phyloP scores from a whole-genome alignment of 2,329 filamentous ascomycete species.

The Fusarium palustre region DNA sequence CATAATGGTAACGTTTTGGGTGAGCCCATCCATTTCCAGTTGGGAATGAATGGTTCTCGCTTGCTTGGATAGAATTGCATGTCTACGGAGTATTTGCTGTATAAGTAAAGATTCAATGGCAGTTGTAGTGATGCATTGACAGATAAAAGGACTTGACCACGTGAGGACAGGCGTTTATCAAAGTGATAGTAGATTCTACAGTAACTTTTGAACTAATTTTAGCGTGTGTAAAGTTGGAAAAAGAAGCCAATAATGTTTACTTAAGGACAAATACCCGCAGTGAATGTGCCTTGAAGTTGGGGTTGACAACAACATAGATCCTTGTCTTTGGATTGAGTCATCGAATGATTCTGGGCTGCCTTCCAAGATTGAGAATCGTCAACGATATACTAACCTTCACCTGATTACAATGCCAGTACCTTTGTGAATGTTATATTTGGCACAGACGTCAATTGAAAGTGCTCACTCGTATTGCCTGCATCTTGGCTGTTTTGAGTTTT shows the following conservation, averaged over 20 bases:
- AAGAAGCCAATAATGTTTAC: not conserved
- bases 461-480: not conserved
- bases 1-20: not conserved
- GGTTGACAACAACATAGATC: not conserved
- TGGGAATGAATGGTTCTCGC: not conserved
- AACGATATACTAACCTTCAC: not conserved
- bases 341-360: conserved; percentile 1
- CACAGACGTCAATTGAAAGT: not conserved
- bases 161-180: conserved; percentile 1
- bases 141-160: conserved; percentile 5
- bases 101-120: not conserved
- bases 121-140: not conserved
- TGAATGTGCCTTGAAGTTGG: not conserved
- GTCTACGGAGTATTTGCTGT: not conserved
- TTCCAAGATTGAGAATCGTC: not conserved
- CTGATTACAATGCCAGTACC: not conserved
- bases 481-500: not conserved
- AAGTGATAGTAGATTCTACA: not conserved
- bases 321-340: not conserved
- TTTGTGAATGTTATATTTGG: not conserved
- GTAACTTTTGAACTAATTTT: not conserved
- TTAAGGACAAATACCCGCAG: not conserved
- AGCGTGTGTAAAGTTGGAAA: conserved; percentile 6
- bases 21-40: not conserved
- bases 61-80: not conserved